Conservation (phyloP, 202 grass and related monocot genomes). For the Hordeum pubiflorum region DNA sequence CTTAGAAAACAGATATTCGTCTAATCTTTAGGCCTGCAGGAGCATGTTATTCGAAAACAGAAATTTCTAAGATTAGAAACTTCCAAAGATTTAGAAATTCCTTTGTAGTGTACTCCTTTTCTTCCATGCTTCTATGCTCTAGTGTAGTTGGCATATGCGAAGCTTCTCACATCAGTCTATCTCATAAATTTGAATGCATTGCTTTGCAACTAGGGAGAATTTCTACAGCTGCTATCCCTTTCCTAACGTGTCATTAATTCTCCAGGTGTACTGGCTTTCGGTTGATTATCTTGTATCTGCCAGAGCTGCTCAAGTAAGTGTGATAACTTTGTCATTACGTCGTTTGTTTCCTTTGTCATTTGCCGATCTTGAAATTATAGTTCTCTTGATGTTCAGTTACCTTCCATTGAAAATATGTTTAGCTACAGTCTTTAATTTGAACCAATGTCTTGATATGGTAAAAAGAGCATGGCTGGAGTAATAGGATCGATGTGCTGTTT, state of each 20-base stretch:
- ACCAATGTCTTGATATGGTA: not conserved
- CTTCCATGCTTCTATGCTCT: not conserved
- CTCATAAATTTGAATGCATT: not conserved
- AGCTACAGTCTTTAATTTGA: not conserved
- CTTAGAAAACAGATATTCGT: not conserved
- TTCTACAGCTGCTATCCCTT: slow-evolving; percentile 17
- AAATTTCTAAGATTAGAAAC: not conserved
- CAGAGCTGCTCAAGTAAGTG: slow-evolving; percentile 69
- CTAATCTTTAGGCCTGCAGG: not conserved
- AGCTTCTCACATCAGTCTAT: not conserved
- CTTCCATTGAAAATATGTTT: slow-evolving; percentile 18
- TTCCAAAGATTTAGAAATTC: not conserved
- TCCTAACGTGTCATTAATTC: slow-evolving; percentile 30
- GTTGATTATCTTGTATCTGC: slow-evolving; percentile 60
- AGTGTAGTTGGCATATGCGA: not conserved
- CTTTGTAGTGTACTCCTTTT: not conserved
- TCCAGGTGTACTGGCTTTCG: slow-evolving; percentile 87
- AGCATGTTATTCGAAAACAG: not conserved
- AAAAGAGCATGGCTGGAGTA: not conserved
- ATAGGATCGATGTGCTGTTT: not conserved
- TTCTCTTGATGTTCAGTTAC: slow-evolving; percentile 12
- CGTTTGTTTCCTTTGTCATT: slow-evolving; percentile 19
- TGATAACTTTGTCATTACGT: slow-evolving; percentile 7
- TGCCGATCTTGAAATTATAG: not conserved
- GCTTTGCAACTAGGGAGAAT: not conserved